Conservation (phyloP, 768 basidiomycete genomes). For the Hydnomerulius pinastri region DNA sequence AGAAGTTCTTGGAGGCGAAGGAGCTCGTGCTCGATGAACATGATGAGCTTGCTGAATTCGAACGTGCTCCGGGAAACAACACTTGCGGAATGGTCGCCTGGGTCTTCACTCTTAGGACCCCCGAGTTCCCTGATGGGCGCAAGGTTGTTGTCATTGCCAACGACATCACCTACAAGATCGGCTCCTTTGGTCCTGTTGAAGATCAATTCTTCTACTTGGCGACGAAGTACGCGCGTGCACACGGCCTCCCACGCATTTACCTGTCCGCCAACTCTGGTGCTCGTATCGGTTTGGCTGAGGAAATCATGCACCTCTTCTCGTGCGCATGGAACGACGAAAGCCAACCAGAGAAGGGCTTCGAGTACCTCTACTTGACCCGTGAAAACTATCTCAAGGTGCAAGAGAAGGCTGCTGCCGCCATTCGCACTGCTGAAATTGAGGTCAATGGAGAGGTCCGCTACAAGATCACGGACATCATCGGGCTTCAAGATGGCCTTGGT, state of each 20-base stretch:
- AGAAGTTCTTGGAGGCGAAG: constrained; percentile 76
- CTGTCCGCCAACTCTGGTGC: constrained; percentile 99
- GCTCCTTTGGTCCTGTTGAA: constrained; percentile 94
- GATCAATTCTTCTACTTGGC: constrained; percentile 97
- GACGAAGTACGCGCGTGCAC: constrained; percentile 87
- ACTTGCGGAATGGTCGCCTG: constrained; percentile 97
- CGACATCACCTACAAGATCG: constrained; percentile 98
- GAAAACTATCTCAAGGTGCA: constrained; percentile 89
- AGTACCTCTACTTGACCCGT: constrained; percentile 93
- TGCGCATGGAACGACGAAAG: constrained; percentile 84
- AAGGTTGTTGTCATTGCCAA: constrained; percentile 90
- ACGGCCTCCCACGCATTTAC: constrained; percentile 92
- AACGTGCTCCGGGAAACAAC: constrained; percentile 92
- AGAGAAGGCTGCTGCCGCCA: constrained; percentile 77
- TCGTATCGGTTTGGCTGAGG: constrained; percentile 93
- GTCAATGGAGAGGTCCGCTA: constrained; percentile 85
- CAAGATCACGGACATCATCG: constrained; percentile 96
- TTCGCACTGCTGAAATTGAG: constrained; percentile 82
- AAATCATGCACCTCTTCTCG: constrained; percentile 83
- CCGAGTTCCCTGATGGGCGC: constrained; percentile 90
- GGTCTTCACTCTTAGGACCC: constrained; percentile 90
- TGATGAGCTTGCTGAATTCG: constrained; percentile 87
- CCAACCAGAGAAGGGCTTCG: constrained; percentile 92
- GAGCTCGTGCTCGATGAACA: constrained; percentile 95
- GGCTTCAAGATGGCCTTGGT: constrained; percentile 95